Percentiles rank a stretch among this genome's conserved stretches.
phyloP scores from a whole-genome alignment of 495 filamentous ascomycete genomes.

The Penicillium diatomitis region DNA sequence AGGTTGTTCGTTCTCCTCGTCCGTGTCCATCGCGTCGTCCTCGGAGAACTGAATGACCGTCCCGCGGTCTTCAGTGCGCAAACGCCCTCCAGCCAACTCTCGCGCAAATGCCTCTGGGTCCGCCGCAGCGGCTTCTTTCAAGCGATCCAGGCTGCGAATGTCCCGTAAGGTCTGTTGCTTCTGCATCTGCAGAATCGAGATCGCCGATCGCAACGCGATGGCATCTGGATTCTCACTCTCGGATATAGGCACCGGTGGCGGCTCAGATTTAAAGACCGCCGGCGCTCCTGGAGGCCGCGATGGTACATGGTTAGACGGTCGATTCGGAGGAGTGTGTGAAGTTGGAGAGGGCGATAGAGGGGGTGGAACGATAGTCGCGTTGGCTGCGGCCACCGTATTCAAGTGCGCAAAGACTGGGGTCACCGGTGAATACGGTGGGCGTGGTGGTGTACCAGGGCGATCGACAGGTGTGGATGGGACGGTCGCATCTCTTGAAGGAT shows the following conservation, averaged over 20 bases:
- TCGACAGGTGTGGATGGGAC: conserved; percentile 7
- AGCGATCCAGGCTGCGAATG: conserved; percentile 51
- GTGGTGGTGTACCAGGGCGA: conserved; percentile 34
- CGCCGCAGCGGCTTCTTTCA: conserved; percentile 54
- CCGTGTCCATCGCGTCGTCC: conserved; percentile 24
- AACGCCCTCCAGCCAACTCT: conserved; percentile 48
- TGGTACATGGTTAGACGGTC: conserved; percentile 4
- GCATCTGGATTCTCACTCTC: conserved; percentile 76
- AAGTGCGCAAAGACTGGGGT: conserved; percentile 38
- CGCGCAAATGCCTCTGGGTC: conserved; percentile 61
- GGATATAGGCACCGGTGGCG: conserved; percentile 56
- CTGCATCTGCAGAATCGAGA: conserved; percentile 76
- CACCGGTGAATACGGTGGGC: conserved; percentile 40
- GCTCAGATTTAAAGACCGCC: conserved; percentile 32
- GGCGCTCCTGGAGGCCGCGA: conserved; percentile 11
- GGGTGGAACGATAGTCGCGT: conserved; percentile 29
- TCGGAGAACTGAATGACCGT: conserved; percentile 32
- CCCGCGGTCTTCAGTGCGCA: conserved; percentile 33
- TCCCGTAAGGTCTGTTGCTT: conserved; percentile 65
- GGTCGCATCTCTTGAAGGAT: conserved; percentile 2
- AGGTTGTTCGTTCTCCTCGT: conserved; percentile 22
- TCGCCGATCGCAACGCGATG: conserved; percentile 69
- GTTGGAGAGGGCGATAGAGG: conserved; percentile 24
- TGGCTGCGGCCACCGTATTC: conserved; percentile 22
- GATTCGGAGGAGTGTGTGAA: conserved; percentile 6